phyloP scores from a whole-genome alignment of 1,284 basidiomycete species.

The Ustilago crameri region DNA sequence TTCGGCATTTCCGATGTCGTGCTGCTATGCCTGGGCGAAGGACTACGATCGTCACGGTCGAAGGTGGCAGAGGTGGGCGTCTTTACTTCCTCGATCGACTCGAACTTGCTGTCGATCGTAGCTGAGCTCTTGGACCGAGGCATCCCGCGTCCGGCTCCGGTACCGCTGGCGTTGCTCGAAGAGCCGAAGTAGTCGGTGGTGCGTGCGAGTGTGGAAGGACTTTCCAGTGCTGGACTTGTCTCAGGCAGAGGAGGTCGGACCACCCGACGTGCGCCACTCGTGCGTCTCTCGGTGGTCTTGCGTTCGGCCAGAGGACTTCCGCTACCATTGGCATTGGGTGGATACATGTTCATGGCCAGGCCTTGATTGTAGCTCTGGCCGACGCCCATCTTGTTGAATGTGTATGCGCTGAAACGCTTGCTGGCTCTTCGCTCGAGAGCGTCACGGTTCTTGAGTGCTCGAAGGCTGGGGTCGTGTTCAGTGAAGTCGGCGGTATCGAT shows the following conservation, averaged over 20 bases:
- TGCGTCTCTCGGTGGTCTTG: conserved; percentile 26
- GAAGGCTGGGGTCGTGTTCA: conserved; percentile 83
- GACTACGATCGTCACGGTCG: conserved; percentile 8
- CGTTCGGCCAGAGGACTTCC: conserved; percentile 49
- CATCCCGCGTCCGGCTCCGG: conserved; percentile 10
- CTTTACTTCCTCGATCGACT: conserved; percentile 50
- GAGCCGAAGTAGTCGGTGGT: conserved; percentile 41
- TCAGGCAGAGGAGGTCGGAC: conserved; percentile 41
- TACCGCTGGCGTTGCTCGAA: conserved; percentile 19
- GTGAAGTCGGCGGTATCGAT: conserved; percentile 69
- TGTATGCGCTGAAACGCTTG: conserved; percentile 95
- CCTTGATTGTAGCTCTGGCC: conserved; percentile 52
- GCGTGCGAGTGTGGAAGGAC: conserved; percentile 24
- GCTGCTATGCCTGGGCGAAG: conserved; percentile 16
- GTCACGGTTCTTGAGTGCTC: conserved; percentile 86
- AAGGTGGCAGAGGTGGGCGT: conserved; percentile 43
- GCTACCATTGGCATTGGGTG: conserved; percentile 10
- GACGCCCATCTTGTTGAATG: conserved; percentile 89
- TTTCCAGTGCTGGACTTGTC: conserved; percentile 31
- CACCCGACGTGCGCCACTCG: conserved; percentile 35
- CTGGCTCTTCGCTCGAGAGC: conserved; percentile 89
- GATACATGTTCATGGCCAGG: conserved; percentile 44
- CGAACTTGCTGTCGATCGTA: conserved; percentile 30
- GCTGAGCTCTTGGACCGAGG: conserved; percentile 30
- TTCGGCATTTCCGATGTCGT: conserved; percentile 5